Base-by-base conservation (phyloP, 2,329 filamentous ascomycete species). In the Ampelomyces quisqualis region DNA sequence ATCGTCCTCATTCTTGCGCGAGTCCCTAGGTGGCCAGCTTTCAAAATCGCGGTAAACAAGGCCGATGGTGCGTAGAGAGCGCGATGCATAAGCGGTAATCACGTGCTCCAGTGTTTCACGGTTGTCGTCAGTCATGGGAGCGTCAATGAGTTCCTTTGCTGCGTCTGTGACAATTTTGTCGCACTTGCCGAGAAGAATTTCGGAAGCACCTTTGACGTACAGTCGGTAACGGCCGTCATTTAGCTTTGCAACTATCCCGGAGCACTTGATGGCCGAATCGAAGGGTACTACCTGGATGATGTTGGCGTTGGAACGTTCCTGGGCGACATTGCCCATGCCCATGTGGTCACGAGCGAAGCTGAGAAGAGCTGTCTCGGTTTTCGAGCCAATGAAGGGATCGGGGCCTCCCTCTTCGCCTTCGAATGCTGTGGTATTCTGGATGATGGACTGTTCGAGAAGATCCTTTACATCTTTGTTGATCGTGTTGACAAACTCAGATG, bases 31-130 rank as follows among this genome's bases (percentile, higher is more conserved):
- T 18, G 90, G 90, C 90, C 90, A 86, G 38, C 80, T 78, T 17
- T 87, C 80, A 53, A 93, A 95, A 56, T 95, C 90, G 40, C 83
- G 85, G 69, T 89, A 94, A 38, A 89, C 76, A 49, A 95, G 78
- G 29, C 84, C 88, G 54, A 95, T 94, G 1, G 90, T 94, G 49
- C 90, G 81, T 21, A 95, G 76, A 6, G 89, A 94, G 13, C 85
- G 79, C 18, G 79, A 81, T 7, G 90, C 90, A 62, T 95, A 95
- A 32, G 77, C 79, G 48, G 84, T 81, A 54, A 95, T 94, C 33
- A 89, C 74, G 15, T 76, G 71, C 51, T 80, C 78, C 49, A 95
- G 64, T 3, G 72, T 75, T 24, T 79, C 71, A 20, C 77, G 74
- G 50, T 84, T 80, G 10, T 80, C 73, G 1, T 72, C 68, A 1